These are phyloP conservation scores for Aspergillus sp. DNA, from an alignment of 2,329 filamentous ascomycete species.

Conservation along the genomic window DNA sequence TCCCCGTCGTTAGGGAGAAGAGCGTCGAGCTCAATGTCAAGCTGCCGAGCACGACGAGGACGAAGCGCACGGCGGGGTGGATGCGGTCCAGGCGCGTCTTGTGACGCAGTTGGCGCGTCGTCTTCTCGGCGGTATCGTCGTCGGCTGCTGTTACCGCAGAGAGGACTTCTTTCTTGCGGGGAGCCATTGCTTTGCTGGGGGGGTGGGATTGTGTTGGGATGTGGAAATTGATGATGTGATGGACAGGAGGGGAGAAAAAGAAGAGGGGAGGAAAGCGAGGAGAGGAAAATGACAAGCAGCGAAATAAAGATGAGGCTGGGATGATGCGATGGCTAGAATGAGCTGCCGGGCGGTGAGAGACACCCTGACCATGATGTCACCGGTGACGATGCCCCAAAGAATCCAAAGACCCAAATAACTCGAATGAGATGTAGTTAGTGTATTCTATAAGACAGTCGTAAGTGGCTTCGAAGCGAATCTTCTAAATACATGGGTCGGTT, in stretches of 20 bases:
- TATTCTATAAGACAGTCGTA: not conserved
- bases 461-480: not conserved
- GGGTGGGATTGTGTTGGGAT: not conserved
- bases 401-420: no score
- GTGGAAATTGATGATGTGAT: not conserved
- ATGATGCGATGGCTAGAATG: slow-evolving; percentile 17
- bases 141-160: slow-evolving; percentile 14
- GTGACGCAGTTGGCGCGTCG: slow-evolving; percentile 11
- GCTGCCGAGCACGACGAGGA: slow-evolving; percentile 53
- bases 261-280: not conserved
- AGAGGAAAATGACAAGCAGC: not conserved
- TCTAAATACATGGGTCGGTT: not conserved
- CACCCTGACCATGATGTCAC: slow-evolving; percentile 38
- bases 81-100: slow-evolving; percentile 29
- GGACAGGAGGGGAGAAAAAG: not conserved
- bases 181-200: slow-evolving; percentile 15
- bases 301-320: slow-evolving; percentile 7
- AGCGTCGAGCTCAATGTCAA: slow-evolving; percentile 65
- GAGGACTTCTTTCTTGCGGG: slow-evolving; percentile 27
- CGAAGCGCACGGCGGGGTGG: slow-evolving; percentile 45
- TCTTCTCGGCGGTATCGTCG: slow-evolving; percentile 15
- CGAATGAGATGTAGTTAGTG: not conserved
- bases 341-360: slow-evolving; percentile 32
- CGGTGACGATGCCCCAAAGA: slow-evolving; percentile 1
- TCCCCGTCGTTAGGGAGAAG: slow-evolving; percentile 63